Conservation (phyloP, 225 moss, liverwort and hornwort species). For the Asterella californica region DNA sequence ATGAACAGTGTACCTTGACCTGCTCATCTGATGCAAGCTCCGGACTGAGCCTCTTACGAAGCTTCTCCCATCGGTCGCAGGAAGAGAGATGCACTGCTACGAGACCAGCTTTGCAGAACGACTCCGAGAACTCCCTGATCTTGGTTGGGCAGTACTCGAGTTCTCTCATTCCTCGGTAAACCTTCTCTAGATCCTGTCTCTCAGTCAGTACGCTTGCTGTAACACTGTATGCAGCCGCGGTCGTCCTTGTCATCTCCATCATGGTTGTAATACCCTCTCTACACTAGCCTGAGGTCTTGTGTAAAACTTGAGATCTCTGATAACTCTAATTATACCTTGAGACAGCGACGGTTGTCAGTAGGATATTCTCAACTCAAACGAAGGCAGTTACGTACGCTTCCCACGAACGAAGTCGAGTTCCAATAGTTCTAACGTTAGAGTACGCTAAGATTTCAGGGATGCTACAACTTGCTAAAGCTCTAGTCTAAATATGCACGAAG, state of each 20-base stretch:
- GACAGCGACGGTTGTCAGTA: too few relatives aligned
- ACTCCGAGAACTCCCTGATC: not conserved
- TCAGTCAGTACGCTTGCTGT: not conserved
- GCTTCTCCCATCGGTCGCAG: slow-evolving; percentile 12
- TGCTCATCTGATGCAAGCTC: too few relatives aligned
- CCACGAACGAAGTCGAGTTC: too few relatives aligned
- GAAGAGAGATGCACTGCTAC: slow-evolving; percentile 7
- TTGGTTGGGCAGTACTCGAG: not conserved
- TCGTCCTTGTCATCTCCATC: not conserved
- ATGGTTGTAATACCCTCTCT: slow-evolving; percentile 1
- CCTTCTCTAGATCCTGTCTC: not conserved
- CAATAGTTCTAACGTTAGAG: too few relatives aligned
- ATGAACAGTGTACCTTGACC: not conserved
- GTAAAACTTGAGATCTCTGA: not conserved
- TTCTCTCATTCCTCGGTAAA: slow-evolving; percentile 7
- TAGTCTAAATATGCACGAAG: too few relatives aligned
- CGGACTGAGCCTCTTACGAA: not conserved
- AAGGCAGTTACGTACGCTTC: too few relatives aligned
- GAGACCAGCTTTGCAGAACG: not conserved
- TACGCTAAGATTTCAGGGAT: too few relatives aligned
- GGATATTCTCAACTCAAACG: too few relatives aligned
- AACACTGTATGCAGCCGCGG: not conserved
- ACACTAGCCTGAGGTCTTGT: not conserved
- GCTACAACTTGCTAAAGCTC: too few relatives aligned
- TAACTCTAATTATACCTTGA: too few relatives aligned